A percentile compares a stretch with the other conserved stretches of the same genome.
Evolutionary conservation across 2,329 filamentous ascomycete genomes (phyloP).

Genomic region (Exophiala lecanii-corni): DNA sequence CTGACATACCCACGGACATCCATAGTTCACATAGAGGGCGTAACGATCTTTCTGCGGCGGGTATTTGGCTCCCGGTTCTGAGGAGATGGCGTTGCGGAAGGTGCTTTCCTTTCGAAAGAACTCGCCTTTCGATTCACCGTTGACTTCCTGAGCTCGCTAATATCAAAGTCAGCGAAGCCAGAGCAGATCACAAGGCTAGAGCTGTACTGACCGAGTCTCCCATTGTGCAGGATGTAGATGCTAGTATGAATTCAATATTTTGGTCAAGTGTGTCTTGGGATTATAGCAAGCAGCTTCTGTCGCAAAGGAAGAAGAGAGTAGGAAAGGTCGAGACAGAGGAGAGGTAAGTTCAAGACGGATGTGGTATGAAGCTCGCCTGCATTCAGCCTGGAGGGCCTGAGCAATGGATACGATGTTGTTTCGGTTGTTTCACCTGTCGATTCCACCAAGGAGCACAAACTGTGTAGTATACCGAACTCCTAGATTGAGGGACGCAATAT

Average conservation of each 20-base stretch:
- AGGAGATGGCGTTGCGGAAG: conserved; percentile 55
- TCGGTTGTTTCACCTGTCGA: too few relatives aligned
- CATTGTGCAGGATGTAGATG: too few relatives aligned
- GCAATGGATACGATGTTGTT: too few relatives aligned
- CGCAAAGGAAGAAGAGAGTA: not conserved
- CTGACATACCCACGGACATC: conserved; percentile 55
- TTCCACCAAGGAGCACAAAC: too few relatives aligned
- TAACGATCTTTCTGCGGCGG: conserved; percentile 58
- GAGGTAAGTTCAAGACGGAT: not conserved
- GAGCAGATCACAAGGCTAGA: too few relatives aligned
- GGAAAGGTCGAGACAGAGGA: too few relatives aligned
- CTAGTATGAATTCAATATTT: not conserved
- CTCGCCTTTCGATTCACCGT: conserved; percentile 44
- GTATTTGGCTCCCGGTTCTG: conserved; percentile 48
- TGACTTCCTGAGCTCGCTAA: conserved; percentile 27
- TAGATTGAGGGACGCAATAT: too few relatives aligned
- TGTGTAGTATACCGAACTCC: too few relatives aligned
- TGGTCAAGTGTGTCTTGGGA: not conserved
- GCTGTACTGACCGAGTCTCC: conserved; percentile 15
- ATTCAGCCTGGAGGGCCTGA: too few relatives aligned
- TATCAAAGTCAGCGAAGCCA: too few relatives aligned
- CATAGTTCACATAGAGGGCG: conserved; percentile 56
- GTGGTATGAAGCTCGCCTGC: conserved; percentile 1
- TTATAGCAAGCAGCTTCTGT: not conserved
- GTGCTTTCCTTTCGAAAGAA: conserved; percentile 51